Evolutionary conservation across 345 rosid species (phyloP), one percentile per base, ranked within the genome.

Genomic region (Eucalyptus sp.): DNA sequence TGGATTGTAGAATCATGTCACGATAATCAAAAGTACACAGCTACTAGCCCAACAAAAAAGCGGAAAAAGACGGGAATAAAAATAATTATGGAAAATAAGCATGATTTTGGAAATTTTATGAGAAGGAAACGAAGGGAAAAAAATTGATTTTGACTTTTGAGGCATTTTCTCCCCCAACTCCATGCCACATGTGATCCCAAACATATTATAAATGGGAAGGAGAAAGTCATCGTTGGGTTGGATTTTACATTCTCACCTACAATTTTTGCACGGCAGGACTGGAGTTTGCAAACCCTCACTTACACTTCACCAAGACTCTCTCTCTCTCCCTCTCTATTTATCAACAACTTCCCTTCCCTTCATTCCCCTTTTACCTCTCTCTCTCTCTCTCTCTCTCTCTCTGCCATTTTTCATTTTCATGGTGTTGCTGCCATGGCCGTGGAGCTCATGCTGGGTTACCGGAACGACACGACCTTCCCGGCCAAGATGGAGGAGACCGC

Each of bases 401-500:
- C 6, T 49, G 86, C 68, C 84, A 13, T 60, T 25, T 24, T 80
- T 46, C 50, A 27, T 71, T 54, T 86, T 91, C 89, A 86, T 89
- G 87, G 46, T 86, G 87, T 86, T 87, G 68, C 92, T 71, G 88
- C 41, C 76, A 96, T 95, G 97, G 96, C 97, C 16, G 93, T 94
- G 24, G 94, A 96, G 86, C 94, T 93, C 49, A 89, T 93, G 94
- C 89, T 91, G 84, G 92, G 92, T 48, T 92, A 90, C 81, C 88
- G 95, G 27, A 93, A 92, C 90, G 86, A 90, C 54, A 29, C 87
- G 89, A 33, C 89, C 88, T 88, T 95, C 89, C 10, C 92, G 37
- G 24, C 93, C 13, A 92, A 90, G 87, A 87, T 94, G 91, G 95
- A 95, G 87, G 95, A 95, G 51, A 91, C 89, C 86, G 94, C 95